Percentiles rank a stretch among this genome's conserved stretches.
Conservation (phyloP, 768 basidiomycete species). For the Panellus pusillus region DNA sequence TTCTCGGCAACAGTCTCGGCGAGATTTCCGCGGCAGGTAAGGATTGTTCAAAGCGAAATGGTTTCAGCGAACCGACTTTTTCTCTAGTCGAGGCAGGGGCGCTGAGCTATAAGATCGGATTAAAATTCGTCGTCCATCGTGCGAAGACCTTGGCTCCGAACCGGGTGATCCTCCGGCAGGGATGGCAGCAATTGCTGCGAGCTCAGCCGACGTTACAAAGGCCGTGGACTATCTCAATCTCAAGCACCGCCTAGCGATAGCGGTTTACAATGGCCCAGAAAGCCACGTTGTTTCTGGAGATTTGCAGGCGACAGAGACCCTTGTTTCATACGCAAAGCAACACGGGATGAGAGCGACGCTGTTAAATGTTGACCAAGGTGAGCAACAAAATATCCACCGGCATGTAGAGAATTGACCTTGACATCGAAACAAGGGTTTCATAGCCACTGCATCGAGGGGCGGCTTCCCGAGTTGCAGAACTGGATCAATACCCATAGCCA, state of each 20-base stretch:
- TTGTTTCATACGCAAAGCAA: constrained; percentile 30
- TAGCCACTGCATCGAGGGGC: constrained; percentile 31
- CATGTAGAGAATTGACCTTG: neutral
- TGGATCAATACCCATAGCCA: constrained; percentile 30
- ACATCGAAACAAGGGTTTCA: constrained; percentile 31
- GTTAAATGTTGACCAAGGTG: constrained; percentile 35
- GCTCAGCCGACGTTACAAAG: constrained; percentile 22
- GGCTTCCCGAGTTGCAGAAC: constrained; percentile 16
- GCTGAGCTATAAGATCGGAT: constrained; percentile 29
- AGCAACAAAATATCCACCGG: neutral
- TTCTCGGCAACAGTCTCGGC: constrained; percentile 38
- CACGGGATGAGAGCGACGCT: constrained; percentile 28
- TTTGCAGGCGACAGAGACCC: constrained; percentile 25
- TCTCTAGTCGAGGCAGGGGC: constrained; percentile 30
- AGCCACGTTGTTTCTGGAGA: constrained; percentile 33
- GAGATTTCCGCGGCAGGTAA: constrained; percentile 39
- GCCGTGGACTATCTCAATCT: constrained; percentile 27
- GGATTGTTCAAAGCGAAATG: neutral
- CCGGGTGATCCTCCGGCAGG: constrained; percentile 28
- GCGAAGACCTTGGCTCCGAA: constrained; percentile 30
- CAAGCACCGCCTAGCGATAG: constrained; percentile 25
- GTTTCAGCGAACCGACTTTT: neutral
- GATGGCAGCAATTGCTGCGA: constrained; percentile 34
- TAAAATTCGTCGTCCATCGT: constrained; percentile 32
- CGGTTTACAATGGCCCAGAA: constrained; percentile 31